Base-by-base conservation (phyloP, 768 basidiomycete genomes). In the Coprinopsis cinerea region DNA sequence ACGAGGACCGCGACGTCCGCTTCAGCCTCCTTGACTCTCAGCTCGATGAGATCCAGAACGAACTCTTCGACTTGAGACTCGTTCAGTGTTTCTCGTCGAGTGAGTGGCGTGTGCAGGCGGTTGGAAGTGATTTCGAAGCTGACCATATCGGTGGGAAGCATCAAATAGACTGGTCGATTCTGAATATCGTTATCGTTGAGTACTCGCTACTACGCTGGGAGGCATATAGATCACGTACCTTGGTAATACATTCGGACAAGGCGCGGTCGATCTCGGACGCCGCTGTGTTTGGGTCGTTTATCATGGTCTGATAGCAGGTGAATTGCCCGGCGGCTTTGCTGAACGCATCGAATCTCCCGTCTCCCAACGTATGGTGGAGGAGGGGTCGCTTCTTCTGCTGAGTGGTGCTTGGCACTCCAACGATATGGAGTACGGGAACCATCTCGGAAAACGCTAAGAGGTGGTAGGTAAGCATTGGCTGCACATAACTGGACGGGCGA, bases 361-460 rank as follows among this genome's bases (percentile, higher is more conserved):
- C 86, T 42, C 90, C 92, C 15, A 94, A 78, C 0, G 90, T 92
- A 59, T 94, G 92, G 59, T 93, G 91, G 26, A 95, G 74, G 62
- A 92, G 70, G 1, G 87, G 82, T 32, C 79, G 77, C 22, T 68
- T 67, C 65, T 79, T 81, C 59, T 90, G 84, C 57, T 92, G 82
- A 13, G 65, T 55, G 2, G 85, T 89, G 58, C 78, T 84, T 1
- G 92, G 92, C 0, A 79, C 79, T 39, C 93, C 92, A 23, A 84
- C 93, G 47, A 96, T 76, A 58, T 94, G 92, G 10, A 96, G 71
- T 1, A 95, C 76, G 11, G 92, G 93, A 4, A 95, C 82, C 70
- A 89, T 85, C 64, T 96, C 92, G 40, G 90, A 82, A 61, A 84
- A 83, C 13, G 85, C 85, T 85, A 36, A 15, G n/a, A 5, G 2